Percentiles rank a stretch among this genome's conserved stretches.
Conservation (phyloP, 805 yeast species). For the Schwanniomyces pseudopolymorphus region DNA sequence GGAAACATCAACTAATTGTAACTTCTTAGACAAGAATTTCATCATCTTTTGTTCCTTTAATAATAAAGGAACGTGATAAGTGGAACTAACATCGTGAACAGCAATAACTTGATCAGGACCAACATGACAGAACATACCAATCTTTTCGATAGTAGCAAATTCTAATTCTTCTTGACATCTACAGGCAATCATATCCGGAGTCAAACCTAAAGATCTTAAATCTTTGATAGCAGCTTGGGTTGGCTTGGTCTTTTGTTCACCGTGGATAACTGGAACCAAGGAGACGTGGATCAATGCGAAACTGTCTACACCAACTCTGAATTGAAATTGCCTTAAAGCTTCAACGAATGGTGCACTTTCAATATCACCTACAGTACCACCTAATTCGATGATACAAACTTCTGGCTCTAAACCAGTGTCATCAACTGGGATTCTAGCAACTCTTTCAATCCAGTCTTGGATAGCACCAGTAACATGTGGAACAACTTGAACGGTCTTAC, state of each 20-base stretch:
- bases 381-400: constrained; percentile 93
- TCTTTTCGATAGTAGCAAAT: constrained; percentile 84
- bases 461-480: constrained; percentile 97
- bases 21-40: constrained; percentile 66
- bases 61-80: constrained; percentile 94
- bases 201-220: constrained; percentile 89
- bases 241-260: constrained; percentile 98
- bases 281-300: constrained; percentile 97
- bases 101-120: constrained; percentile 98
- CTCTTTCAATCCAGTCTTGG: constrained; percentile 98
- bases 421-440: constrained; percentile 89
- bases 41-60: constrained; percentile 84
- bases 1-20: constrained; percentile 49
- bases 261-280: constrained; percentile 95
- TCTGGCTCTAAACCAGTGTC: constrained; percentile 86
- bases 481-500: constrained; percentile 99
- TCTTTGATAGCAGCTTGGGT: constrained; percentile 99
- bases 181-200: constrained; percentile 97
- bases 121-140: constrained; percentile 98
- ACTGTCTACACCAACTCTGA: constrained; percentile 90
- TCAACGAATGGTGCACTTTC: constrained; percentile 99
- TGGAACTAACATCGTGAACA: constrained; percentile 93
- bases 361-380: constrained; percentile 99
- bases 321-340: constrained; percentile 98
- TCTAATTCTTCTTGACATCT: constrained; percentile 87